Base-by-base conservation (phyloP, 108 stramenopile genomes). In the Chaetoceros tenuissimus region DNA sequence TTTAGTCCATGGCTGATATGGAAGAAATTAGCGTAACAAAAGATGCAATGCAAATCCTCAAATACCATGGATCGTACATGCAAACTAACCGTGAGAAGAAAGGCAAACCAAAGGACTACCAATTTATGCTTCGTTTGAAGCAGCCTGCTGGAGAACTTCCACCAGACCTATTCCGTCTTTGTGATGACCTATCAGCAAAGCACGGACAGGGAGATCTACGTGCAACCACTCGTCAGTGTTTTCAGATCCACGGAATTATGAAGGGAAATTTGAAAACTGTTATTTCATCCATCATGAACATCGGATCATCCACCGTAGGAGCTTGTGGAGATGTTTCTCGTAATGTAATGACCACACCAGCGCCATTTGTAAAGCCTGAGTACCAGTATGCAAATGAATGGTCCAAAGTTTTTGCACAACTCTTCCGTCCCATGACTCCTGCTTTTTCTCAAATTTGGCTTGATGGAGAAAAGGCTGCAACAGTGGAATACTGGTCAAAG, bases 101-200 rank as follows among this genome's bases (percentile, higher is more conserved):
- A 23, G 77, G 94, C 27, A 79, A 80, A 53, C 70, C 53, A 25
- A 93, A 93, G 70, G 94, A 96, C 43, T 98, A 94, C 62, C 92
- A 93, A 27, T 98, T 98, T 82, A 98, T 98, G 97, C 78, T 98
- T 31, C 94, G 98, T 40, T 79, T 97, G 51, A 97, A 97, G 72
- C 92, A 96, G 74, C 98, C 98, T 20, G 95, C 93, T 3, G 98
- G 98, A n/a, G 94, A 92, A 62, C 63, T 92, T 18, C 75, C 96
- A 30, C 83, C 95, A 24, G 93, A 94, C 51, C 84, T 97, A 22
- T 98, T 82, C 72, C 78, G 83, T 24, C 68, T 93, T 8, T 60
- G 97, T 31, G 96, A 98, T 62, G 95, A 97, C 58, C 68, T 98
- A 7, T 77, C 75, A 48, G 54, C 55, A 28, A 80, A 94, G 31